phyloP scores from a whole-genome alignment of 176 grass and related monocot species.

The Tillandsia fasciculata region DNA sequence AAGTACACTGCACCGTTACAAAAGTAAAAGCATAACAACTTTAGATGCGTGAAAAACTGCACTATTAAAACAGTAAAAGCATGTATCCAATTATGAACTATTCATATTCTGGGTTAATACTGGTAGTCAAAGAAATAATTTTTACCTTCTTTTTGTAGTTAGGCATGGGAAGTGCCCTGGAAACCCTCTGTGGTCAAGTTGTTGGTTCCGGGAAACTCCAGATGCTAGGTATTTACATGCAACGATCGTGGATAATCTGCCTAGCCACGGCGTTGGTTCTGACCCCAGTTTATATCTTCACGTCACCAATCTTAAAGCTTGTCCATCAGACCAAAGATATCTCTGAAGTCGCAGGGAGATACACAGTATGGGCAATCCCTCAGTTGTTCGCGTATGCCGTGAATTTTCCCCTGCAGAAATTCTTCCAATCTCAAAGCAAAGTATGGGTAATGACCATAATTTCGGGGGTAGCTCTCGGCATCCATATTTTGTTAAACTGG shows the following conservation, averaged over 20 bases:
- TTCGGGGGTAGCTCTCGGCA: neutral
- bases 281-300: constrained; percentile 22
- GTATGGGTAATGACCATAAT: constrained; percentile 19
- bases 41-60: no score
- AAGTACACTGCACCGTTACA: no score
- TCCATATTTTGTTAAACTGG: constrained; percentile 28
- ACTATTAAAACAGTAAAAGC: no score
- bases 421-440: constrained; percentile 30
- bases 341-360: constrained; percentile 2
- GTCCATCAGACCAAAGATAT: constrained; percentile 23
- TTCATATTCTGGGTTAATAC: neutral
- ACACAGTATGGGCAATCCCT: constrained; percentile 28
- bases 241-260: constrained; percentile 30
- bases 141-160: constrained; percentile 22
- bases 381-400: constrained; percentile 18
- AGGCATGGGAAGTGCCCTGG: constrained; percentile 76
- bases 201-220: constrained; percentile 41
- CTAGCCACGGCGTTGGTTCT: constrained; percentile 2
- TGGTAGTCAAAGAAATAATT: neutral
- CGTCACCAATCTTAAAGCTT: constrained; percentile 15
- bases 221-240: constrained; percentile 52
- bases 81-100: neutral
- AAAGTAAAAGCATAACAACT: no score
- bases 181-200: constrained; percentile 75
- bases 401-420: constrained; percentile 30